phyloP scores from a whole-genome alignment of 345 rosid species.

The Populus tremula region DNA sequence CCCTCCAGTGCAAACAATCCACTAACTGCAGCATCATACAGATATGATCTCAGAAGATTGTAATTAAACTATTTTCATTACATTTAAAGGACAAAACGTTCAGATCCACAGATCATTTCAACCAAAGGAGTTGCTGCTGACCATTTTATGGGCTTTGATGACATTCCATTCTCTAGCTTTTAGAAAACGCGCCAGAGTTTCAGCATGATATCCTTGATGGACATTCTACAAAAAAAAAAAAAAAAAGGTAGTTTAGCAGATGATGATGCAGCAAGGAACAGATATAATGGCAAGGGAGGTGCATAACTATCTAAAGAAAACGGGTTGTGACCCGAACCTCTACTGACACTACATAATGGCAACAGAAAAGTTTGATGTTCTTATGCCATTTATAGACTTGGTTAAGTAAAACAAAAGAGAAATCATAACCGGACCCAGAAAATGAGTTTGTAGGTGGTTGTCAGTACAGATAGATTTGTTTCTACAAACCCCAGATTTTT shows the following conservation, averaged over 20 bases:
- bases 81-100: background rate
- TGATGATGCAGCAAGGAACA: background rate
- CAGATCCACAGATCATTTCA: background rate
- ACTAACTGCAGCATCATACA: slow-evolving; percentile 57
- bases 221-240: slow-evolving; percentile 56
- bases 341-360: background rate
- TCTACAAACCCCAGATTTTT: background rate
- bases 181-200: slow-evolving; percentile 71
- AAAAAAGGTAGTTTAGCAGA: background rate
- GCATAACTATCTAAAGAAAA: background rate
- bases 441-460: background rate
- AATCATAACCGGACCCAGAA: background rate
- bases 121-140: slow-evolving; percentile 24
- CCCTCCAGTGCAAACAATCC: slow-evolving; percentile 86
- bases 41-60: slow-evolving; percentile 3
- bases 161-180: slow-evolving; percentile 95
- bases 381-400: background rate
- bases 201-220: slow-evolving; percentile 79
- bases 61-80: slow-evolving; percentile 11
- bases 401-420: background rate
- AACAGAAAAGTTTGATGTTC: background rate
- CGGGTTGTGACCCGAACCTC: background rate
- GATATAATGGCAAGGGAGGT: background rate
- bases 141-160: slow-evolving; percentile 85
- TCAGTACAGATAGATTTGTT: background rate